A percentile compares a stretch with the other conserved stretches of the same genome.
Evolutionary conservation across 2,329 filamentous ascomycete species (phyloP).

Genomic region (Ophiostoma tasmaniense): DNA sequence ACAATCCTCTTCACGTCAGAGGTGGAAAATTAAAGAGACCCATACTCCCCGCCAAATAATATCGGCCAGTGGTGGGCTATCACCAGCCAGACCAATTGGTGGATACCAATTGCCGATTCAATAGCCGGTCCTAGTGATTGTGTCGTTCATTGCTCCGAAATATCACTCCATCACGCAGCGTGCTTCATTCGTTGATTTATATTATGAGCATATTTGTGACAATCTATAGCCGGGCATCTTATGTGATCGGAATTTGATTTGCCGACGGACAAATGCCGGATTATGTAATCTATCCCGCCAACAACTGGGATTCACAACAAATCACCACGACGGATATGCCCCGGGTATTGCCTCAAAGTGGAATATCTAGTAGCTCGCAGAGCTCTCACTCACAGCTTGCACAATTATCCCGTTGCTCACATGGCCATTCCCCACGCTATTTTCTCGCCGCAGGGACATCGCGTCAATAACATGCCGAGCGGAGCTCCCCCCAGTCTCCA

Average conservation of each 20-base stretch:
- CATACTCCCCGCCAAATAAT: background rate
- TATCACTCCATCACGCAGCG: background rate
- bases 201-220: too few species aligned
- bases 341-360: background rate
- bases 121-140: background rate
- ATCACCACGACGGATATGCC: background rate
- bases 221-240: background rate
- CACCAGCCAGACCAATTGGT: background rate
- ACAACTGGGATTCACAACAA: background rate
- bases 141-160: background rate
- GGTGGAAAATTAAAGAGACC: conserved; percentile 13
- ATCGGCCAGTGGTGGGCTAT: background rate
- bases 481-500: background rate
- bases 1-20: conserved; percentile 11
- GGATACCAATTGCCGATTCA: background rate
- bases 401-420: background rate
- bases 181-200: too few species aligned
- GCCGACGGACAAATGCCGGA: background rate
- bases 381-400: background rate
- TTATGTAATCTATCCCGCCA: background rate
- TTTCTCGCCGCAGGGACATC: background rate
- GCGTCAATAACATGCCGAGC: conserved; percentile 9
- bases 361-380: background rate
- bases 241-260: background rate
- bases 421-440: background rate